Conservation (phyloP, 1,139 yeast genomes). For the Spathaspora sp. region DNA sequence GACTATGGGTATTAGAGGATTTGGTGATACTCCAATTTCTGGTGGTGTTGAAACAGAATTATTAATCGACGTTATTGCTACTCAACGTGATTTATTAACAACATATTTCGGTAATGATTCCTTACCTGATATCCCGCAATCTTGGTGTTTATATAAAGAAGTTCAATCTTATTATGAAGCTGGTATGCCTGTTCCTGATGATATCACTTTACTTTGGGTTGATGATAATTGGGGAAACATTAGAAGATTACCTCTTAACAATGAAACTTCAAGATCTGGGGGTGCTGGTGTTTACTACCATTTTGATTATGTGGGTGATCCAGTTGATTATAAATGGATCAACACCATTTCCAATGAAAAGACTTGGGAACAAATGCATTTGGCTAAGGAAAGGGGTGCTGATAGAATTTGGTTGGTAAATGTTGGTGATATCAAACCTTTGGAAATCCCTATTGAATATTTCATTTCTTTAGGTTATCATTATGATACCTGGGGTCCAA, state of each 20-base stretch:
- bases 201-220: slow-evolving; percentile 18
- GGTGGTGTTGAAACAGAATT: slow-evolving; percentile 15
- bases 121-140: slow-evolving; percentile 17
- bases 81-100: slow-evolving; percentile 14
- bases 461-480: slow-evolving; percentile 17
- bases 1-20: slow-evolving; percentile 20
- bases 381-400: slow-evolving; percentile 15
- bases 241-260: slow-evolving; percentile 17
- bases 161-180: slow-evolving; percentile 18
- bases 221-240: slow-evolving; percentile 21
- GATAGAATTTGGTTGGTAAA: slow-evolving; percentile 16
- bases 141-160: slow-evolving; percentile 20
- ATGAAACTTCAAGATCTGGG: slow-evolving; percentile 16
- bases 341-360: slow-evolving; percentile 14
- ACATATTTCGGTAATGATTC: slow-evolving; percentile 13
- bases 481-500: slow-evolving; percentile 15
- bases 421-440: slow-evolving; percentile 18
- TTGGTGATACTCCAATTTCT: slow-evolving; percentile 18
- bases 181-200: slow-evolving; percentile 21
- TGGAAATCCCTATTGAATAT: slow-evolving; percentile 16
- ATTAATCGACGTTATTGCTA: slow-evolving; percentile 14
- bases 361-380: slow-evolving; percentile 18
- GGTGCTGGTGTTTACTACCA: slow-evolving; percentile 20
- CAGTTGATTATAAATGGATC: slow-evolving; percentile 19
- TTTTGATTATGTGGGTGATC: slow-evolving; percentile 20